Conservation (phyloP, 305 asterid species). For the Stenogyne calaminthoides region DNA sequence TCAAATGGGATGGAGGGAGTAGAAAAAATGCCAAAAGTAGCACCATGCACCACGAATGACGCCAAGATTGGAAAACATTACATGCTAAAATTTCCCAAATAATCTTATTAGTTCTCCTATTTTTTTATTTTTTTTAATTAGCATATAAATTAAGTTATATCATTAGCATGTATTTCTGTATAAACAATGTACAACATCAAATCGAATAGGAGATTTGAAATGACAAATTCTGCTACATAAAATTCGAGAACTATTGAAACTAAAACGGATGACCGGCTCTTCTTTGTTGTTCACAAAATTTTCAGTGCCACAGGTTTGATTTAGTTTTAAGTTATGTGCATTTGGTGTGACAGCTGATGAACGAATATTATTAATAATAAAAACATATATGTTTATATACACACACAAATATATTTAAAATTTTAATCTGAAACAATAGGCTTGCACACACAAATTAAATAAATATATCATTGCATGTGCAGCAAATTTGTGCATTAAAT, state of each 20-base stretch:
- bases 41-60: not conserved
- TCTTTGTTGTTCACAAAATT: slow-evolving; percentile 21
- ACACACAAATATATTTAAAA: too few species aligned
- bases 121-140: too few species aligned
- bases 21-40: too few species aligned
- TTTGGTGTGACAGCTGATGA: not conserved
- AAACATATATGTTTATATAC: too few species aligned
- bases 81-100: not conserved
- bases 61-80: not conserved
- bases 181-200: not conserved
- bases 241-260: slow-evolving; percentile 17
- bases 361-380: not conserved
- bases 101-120: not conserved
- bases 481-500: slow-evolving; percentile 45
- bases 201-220: not conserved
- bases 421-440: not conserved
- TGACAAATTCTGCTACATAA: slow-evolving; percentile 16
- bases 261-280: slow-evolving; percentile 8
- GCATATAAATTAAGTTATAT: not conserved
- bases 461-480: slow-evolving; percentile 38
- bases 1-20: too few species aligned
- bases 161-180: not conserved
- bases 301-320: slow-evolving; percentile 37
- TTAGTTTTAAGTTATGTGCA: slow-evolving; percentile 23
- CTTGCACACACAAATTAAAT: too few species aligned